These are phyloP conservation scores for Colletotrichum incanum DNA, from an alignment of 2,329 filamentous ascomycete genomes.

Conservation along the genomic window DNA sequence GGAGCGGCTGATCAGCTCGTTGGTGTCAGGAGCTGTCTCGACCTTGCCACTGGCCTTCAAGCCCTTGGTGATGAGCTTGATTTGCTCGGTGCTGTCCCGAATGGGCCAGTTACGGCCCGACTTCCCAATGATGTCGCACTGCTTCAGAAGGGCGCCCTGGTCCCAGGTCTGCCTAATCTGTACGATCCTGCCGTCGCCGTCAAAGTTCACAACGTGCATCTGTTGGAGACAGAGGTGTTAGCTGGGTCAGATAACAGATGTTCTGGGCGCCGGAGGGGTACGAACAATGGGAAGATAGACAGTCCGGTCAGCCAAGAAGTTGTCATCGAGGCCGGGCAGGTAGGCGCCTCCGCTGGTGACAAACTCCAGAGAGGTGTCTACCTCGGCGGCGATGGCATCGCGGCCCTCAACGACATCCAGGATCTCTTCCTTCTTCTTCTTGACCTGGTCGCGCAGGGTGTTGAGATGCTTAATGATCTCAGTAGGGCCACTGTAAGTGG, in stretches of 20 bases:
- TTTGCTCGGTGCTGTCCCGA: conserved; percentile 87
- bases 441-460: conserved; percentile 80
- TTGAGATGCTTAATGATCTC: conserved; percentile 88
- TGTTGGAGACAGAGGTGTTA: conserved; percentile 53
- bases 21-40: conserved; percentile 53
- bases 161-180: conserved; percentile 96
- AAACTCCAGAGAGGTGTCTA: conserved; percentile 89
- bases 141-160: conserved; percentile 91
- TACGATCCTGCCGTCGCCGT: conserved; percentile 81
- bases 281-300: conserved; percentile 87
- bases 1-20: conserved; percentile 60
- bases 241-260: conserved; percentile 1
- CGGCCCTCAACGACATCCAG: conserved; percentile 81
- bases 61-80: conserved; percentile 79
- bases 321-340: conserved; percentile 91
- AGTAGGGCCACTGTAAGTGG: conserved; percentile 77
- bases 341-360: conserved; percentile 85
- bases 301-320: conserved; percentile 88
- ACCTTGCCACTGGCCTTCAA: conserved; percentile 64
- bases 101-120: conserved; percentile 96
- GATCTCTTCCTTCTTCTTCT: conserved; percentile 86
- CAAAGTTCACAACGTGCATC: conserved; percentile 92
- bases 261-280: conserved; percentile 45
- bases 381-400: conserved; percentile 80
- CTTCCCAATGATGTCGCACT: conserved; percentile 93